A percentile compares a stretch with the other conserved stretches of the same genome.
Conservation (phyloP, 345 rosid genomes). For the Mallotus nudiflorus region DNA sequence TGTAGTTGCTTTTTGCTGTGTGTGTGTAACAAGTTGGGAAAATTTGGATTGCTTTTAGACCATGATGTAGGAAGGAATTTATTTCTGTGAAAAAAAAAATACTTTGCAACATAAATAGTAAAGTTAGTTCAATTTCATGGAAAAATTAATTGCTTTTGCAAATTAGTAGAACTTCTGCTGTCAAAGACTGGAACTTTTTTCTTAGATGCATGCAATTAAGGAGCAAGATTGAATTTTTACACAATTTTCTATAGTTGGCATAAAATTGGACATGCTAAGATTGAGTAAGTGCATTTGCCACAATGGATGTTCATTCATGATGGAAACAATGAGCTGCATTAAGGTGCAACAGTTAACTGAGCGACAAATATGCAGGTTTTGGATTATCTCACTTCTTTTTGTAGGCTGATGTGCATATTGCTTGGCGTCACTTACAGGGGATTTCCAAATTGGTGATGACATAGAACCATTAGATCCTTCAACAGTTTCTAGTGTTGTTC, state of each 20-base stretch:
- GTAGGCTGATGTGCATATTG: not conserved
- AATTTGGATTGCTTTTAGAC: not conserved
- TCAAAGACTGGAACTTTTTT: not conserved
- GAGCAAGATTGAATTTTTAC: not conserved
- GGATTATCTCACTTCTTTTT: not conserved
- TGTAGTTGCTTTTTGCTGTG: not conserved
- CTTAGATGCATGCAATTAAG: not conserved
- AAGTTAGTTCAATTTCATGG: not conserved
- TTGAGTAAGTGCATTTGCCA: not conserved
- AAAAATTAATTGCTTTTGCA: not conserved
- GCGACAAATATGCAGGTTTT: not conserved
- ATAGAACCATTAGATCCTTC: slow-evolving; percentile 51
- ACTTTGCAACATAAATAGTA: not conserved
- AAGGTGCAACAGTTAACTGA: not conserved
- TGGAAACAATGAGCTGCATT: too few species aligned
- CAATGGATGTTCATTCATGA: too few species aligned
- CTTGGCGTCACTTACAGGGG: slow-evolving; percentile 41
- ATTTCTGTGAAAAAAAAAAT: not conserved
- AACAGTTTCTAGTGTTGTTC: slow-evolving; percentile 59
- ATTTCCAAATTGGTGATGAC: slow-evolving; percentile 55
- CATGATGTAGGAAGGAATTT: not conserved
- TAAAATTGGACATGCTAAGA: not conserved
- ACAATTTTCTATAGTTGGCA: not conserved
- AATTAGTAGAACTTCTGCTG: not conserved
- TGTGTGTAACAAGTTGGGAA: not conserved